A percentile compares a stretch with the other conserved stretches of the same genome.
Conservation (phyloP, 1,284 basidiomycete species). For the Peniophora sp. region DNA sequence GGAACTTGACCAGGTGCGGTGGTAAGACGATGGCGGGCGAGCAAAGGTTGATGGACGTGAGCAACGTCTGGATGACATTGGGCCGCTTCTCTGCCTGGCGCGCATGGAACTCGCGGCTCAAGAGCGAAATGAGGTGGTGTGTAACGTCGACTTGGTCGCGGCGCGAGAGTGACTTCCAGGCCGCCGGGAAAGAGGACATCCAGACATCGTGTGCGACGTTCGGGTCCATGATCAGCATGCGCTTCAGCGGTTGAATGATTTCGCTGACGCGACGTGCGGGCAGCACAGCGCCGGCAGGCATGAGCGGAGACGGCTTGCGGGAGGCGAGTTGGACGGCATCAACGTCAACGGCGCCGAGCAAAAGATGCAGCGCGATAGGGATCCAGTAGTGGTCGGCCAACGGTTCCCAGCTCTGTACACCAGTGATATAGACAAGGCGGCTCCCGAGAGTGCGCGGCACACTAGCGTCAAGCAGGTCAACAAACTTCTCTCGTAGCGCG, state of each 20-base stretch:
- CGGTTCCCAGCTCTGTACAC: slow-evolving; percentile 94
- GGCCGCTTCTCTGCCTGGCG: slow-evolving; percentile 88
- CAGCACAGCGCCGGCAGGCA: slow-evolving; percentile 20
- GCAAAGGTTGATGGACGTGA: slow-evolving; percentile 81
- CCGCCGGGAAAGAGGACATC: slow-evolving; percentile 86
- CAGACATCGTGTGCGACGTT: slow-evolving; percentile 79
- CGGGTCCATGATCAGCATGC: slow-evolving; percentile 78
- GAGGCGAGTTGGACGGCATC: slow-evolving; percentile 39
- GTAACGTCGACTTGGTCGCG: slow-evolving; percentile 88
- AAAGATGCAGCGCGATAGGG: slow-evolving; percentile 83
- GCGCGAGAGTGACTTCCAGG: slow-evolving; percentile 82
- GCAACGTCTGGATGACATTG: slow-evolving; percentile 90
- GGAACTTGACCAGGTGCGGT: slow-evolving; percentile 93
- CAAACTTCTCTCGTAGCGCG: slow-evolving; percentile 76
- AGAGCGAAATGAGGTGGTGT: slow-evolving; percentile 82
- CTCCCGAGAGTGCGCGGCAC: slow-evolving; percentile 78
- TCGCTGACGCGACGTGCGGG: slow-evolving; percentile 46
- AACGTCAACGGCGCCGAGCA: slow-evolving; percentile 78
- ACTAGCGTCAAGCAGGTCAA: slow-evolving; percentile 87
- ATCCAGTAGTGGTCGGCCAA: slow-evolving; percentile 95
- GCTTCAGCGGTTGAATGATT: slow-evolving; percentile 74
- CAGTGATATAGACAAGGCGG: slow-evolving; percentile 87
- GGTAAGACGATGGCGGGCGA: slow-evolving; percentile 84
- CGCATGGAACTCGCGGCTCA: slow-evolving; percentile 92
- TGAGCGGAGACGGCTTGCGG: slow-evolving; percentile 24